Evolutionary conservation across 257 asterid species (phyloP).

Genomic region (Solanum tarapatanum): DNA sequence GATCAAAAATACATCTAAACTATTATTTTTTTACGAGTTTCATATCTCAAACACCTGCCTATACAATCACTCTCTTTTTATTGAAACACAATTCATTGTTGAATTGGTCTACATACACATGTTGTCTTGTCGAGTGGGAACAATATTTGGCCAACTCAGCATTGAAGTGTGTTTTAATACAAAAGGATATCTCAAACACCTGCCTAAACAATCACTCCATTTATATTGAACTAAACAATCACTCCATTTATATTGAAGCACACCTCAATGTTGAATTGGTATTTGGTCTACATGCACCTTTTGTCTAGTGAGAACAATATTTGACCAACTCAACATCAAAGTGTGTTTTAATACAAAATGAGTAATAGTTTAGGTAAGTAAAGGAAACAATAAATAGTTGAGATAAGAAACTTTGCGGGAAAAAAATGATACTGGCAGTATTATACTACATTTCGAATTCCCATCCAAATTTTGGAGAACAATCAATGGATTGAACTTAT

Average conservation of each 20-base stretch:
- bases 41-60: not conserved
- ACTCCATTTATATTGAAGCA: not conserved
- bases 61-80: not conserved
- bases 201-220: not conserved
- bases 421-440: too few relatives aligned
- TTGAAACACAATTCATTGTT: not conserved
- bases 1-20: not conserved
- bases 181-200: not conserved
- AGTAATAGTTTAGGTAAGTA: not conserved
- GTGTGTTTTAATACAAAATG: not conserved
- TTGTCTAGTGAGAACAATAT: not conserved
- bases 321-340: too few relatives aligned
- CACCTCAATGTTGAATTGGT: not conserved
- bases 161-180: not conserved
- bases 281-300: not conserved
- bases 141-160: not conserved
- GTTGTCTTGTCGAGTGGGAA: not conserved
- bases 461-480: not conserved
- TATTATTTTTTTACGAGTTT: too few relatives aligned
- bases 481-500: not conserved
- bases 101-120: not conserved
- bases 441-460: not conserved
- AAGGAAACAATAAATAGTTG: not conserved
- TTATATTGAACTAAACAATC: too few relatives aligned
- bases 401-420: too few relatives aligned